Base-by-base conservation (phyloP, 805 yeast genomes). In the Barnettozyma salicaria region DNA sequence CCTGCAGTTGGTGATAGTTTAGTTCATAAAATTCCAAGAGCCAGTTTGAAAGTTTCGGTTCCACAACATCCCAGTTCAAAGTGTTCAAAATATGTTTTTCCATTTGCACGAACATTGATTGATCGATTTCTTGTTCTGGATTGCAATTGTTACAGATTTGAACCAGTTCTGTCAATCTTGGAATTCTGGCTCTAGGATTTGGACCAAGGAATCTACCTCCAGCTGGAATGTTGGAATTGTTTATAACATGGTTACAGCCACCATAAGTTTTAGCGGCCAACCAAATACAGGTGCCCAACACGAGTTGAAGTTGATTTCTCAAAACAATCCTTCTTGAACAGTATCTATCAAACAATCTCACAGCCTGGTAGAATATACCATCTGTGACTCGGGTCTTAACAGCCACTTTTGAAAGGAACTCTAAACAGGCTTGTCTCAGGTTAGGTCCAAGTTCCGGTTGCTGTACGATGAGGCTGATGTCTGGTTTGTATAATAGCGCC, bases 281-380 rank as follows among this genome's bases (percentile, higher is more conserved):
- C 97, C 97, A 90, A 24, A 90, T 64, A 43, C 96, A 86, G 5
- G 96, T 86, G 43, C 95, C 83, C 22, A 94, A 87, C 9, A 90
- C 90, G 37, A 90, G 69, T 60, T 89, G 96, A 43, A 86, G 79
- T 61, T 89, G 97, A 40, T 84, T 89, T 47, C 80, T 75, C 45
- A 83, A 71, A 1, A 89, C 92, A 7, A 88, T 77, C 49, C 97
- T 70, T 50, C 80, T 82, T 36, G 95, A 82, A 56, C 95, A 84
- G 63, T 90, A 90, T 43, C 97, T 74, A 59, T 90, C 98, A 43
- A 90, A 83, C 36, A 89, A 69, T 49, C 80, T 78, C 27, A 80
- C 76, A 1, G 82, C 78, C 55, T 77, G 66, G 75, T 76, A 64
- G 67, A 77, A 67, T 53, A 85, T 67, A 67, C 78, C 63, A 67